Evolutionary conservation across 257 asterid genomes (phyloP), one percentile per base, ranked within the genome.

Genomic region (Scutellaria minor): DNA sequence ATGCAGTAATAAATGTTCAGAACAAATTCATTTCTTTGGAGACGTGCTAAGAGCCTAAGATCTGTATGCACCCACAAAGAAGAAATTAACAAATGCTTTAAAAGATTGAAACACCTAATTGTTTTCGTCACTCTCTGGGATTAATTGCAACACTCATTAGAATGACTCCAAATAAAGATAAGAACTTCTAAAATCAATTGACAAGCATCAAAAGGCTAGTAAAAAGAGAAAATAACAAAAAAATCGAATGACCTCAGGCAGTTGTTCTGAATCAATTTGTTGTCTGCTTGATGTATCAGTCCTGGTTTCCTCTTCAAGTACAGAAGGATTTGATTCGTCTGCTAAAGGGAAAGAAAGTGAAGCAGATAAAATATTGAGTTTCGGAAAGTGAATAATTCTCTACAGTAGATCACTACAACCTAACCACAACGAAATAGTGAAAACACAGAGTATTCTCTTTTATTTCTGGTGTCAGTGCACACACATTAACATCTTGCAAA

Each of bases 181-280:
- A 59, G 44, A 53, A 31, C 40, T 56, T 45, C 18, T 27, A 55
- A 71, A 52, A 31, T 51, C 53, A 12, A 57, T 6, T 31, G 24
- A 7, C 20, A 75, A 76, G 40, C 52, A 70, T 55, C 46, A 71
- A 22, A 57, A 72, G 44, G 18, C 40, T 67, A 71, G 64, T 8
- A 64, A 54, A 59, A 9, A 58, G 55, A 71, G 61, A 74, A 76
- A 82, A 55, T 46, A 61, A 60, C 18, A 11, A 75, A 46, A 64
- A 54, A 67, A 68, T 70, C 65, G 76, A 80, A 71, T 54, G 65
- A 93, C 98, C 98, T 82, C 63, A 27, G 72, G 66, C 59, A 75
- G 77, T 74, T 82, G 77, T 70, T 70, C 81, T 70, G 78, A 66
- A 67, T 53, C 64, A 20, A 39, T 52, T 31, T 81, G 84, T 14